phyloP scores from a whole-genome alignment of 2,329 filamentous ascomycete species.

The Penicillium sp. region DNA sequence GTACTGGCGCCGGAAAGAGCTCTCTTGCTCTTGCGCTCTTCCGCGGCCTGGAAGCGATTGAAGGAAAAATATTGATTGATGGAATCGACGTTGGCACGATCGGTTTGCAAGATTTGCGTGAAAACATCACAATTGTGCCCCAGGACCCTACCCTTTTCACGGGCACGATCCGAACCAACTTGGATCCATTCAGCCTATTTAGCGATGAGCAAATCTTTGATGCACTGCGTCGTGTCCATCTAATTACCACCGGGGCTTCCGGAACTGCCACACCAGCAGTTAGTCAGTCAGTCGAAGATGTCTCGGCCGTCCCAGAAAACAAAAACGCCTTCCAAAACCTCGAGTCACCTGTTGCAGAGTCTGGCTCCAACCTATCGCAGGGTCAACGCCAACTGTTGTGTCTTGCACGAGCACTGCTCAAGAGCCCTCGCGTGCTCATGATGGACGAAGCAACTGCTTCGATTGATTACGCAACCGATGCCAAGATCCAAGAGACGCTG shows the following conservation, averaged over 20 bases:
- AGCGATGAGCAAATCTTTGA: slow-evolving; percentile 87
- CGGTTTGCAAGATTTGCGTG: slow-evolving; percentile 86
- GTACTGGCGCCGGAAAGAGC: slow-evolving; percentile 94
- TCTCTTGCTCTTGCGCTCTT: slow-evolving; percentile 91
- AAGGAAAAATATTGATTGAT: slow-evolving; percentile 85
- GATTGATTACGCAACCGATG: slow-evolving; percentile 93
- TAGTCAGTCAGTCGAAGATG: slow-evolving; percentile 19
- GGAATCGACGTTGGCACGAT: slow-evolving; percentile 85
- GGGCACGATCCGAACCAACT: slow-evolving; percentile 84
- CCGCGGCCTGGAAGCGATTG: slow-evolving; percentile 85
- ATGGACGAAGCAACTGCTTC: slow-evolving; percentile 99
- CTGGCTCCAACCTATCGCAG: slow-evolving; percentile 90
- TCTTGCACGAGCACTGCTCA: slow-evolving; percentile 86
- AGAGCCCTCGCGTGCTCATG: slow-evolving; percentile 85
- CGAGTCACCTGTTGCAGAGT: slow-evolving; percentile 77
- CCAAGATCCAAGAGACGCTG: slow-evolving; percentile 94
- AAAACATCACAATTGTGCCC: slow-evolving; percentile 94
- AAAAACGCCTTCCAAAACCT: slow-evolving; percentile 94
- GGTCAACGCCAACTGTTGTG: slow-evolving; percentile 94
- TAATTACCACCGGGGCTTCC: slow-evolving; percentile 56
- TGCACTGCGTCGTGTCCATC: slow-evolving; percentile 79
- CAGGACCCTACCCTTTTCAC: slow-evolving; percentile 92
- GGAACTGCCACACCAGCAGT: slow-evolving; percentile 33
- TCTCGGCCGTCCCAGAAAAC: slow-evolving; percentile 57
- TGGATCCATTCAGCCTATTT: slow-evolving; percentile 87